Evolutionary conservation across 176 grass and related monocot genomes (phyloP), one percentile per base, ranked within the genome.

Genomic region (Cymbopogon citratus): DNA sequence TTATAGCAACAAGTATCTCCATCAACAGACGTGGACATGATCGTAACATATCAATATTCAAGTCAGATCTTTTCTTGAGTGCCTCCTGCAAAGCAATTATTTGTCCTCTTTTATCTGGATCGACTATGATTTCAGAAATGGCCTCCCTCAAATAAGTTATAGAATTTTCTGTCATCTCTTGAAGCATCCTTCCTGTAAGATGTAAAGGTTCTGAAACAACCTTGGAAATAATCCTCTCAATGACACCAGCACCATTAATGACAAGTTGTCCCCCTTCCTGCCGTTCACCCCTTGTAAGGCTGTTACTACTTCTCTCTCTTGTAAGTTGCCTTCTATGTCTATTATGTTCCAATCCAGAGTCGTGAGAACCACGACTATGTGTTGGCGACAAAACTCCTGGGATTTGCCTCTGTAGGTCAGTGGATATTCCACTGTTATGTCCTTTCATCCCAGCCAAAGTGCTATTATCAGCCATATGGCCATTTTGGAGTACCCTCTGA

Each of bases 81-180:
- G 89, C 71, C 56, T 95, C 88, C 77, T 98, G 92, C 54, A 95
- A 80, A 70, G 80, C 71, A 88, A 62, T 41, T 76, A 91, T 69
- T 24, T 95, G 82, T 24, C 80, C 82, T 80, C 71, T 95, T 95
- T 90, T 95, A 54, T 91, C 85, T 77, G 79, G 67, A 87, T 79
- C 80, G 7, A 81, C 82, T 77, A 98, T 81, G 78, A 95, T 91
- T 24, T 98, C 96, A 91, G 82, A 91, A 81, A 98, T 95, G 25
- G 92, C 86, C 74, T 98, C 85, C 87, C 86, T 98, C 78, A 98
- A 72, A 81, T 91, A 98, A 71, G 82, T 80, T 81, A 93, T 81
- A 76, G 96, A 98, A 82, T 80, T 92, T 29, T 87, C 89, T 36
- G 92, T 93, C 96, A 98, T 98, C 82, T 95, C 92, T 77, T 93